These are phyloP conservation scores for Eimeria sp. DNA, from an alignment of 169 alveolate species.

Conservation along the genomic window DNA sequence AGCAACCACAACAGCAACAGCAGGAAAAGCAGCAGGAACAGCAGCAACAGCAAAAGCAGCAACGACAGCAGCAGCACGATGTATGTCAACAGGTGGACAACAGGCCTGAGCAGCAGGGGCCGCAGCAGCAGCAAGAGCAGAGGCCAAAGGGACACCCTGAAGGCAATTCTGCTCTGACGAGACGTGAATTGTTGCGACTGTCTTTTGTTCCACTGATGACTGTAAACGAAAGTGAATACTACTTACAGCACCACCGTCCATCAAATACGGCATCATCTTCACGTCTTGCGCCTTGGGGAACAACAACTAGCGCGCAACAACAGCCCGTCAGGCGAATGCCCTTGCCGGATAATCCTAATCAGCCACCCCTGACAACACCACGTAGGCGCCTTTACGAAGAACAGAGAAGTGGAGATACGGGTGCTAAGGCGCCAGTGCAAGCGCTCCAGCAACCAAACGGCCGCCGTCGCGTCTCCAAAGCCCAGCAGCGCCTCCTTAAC, in stretches of 20 bases:
- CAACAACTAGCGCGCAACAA: neutral
- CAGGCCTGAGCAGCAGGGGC: neutral
- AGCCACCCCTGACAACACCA: neutral
- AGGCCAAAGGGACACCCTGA: neutral
- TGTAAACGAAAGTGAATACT: neutral
- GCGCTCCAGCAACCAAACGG: neutral
- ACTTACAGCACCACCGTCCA: neutral
- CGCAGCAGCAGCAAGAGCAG: neutral
- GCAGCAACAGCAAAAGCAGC: neutral
- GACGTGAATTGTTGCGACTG: neutral
- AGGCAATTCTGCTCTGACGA: constrained; percentile 8
- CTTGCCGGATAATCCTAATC: neutral
- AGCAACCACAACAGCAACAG: constrained; percentile 1
- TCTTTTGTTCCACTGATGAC: neutral
- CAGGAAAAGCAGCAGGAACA: neutral
- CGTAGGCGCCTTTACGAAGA: neutral
- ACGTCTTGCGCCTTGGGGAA: neutral
- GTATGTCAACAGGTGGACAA: neutral
- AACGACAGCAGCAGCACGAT: neutral
- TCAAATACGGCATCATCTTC: neutral
- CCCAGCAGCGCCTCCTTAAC: neutral
- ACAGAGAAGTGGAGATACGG: neutral
- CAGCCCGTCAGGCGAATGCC: neutral
- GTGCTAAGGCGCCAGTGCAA: neutral
- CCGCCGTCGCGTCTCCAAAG: neutral